Percentiles rank a stretch among this genome's conserved stretches.
These are phyloP conservation scores for Wickerhamiella sorbophila DNA, from an alignment of 805 yeast species.

Conservation along the genomic window DNA sequence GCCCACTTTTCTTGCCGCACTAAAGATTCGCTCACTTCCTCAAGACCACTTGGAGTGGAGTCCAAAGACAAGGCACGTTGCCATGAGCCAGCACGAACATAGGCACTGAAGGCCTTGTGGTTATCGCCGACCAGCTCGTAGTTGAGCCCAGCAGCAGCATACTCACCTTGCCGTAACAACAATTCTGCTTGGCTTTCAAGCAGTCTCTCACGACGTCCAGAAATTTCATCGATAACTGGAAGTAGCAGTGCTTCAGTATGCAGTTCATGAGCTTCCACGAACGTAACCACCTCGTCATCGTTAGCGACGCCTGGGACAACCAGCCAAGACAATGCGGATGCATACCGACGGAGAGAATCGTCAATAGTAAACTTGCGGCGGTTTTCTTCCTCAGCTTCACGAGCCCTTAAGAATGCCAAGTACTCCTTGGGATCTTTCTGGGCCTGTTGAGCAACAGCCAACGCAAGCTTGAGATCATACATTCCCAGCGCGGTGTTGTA, in stretches of 20 bases:
- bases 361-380: constrained; percentile 69
- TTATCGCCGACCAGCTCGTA: constrained; percentile 52
- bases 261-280: constrained; percentile 53
- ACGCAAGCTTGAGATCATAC: constrained; percentile 68
- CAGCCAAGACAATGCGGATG: constrained; percentile 56
- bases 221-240: constrained; percentile 37
- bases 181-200: constrained; percentile 48
- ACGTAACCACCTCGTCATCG: constrained; percentile 44
- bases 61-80: constrained; percentile 57
- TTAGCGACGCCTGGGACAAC: constrained; percentile 25
- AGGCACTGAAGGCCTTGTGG: constrained; percentile 54
- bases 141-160: constrained; percentile 62
- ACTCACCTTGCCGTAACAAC: constrained; percentile 42
- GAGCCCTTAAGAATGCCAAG: constrained; percentile 72
- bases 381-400: constrained; percentile 51
- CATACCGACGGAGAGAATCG: constrained; percentile 51
- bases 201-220: constrained; percentile 36
- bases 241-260: constrained; percentile 56
- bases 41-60: constrained; percentile 27
- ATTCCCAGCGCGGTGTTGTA: constrained; percentile 69
- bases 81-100: constrained; percentile 64
- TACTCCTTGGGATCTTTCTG: constrained; percentile 98
- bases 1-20: constrained; percentile 47
- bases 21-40: constrained; percentile 39
- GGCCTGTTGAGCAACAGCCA: constrained; percentile 84